Evolutionary conservation across 2,329 filamentous ascomycete species (phyloP).

Genomic region (Aphanoascus verrucosus): DNA sequence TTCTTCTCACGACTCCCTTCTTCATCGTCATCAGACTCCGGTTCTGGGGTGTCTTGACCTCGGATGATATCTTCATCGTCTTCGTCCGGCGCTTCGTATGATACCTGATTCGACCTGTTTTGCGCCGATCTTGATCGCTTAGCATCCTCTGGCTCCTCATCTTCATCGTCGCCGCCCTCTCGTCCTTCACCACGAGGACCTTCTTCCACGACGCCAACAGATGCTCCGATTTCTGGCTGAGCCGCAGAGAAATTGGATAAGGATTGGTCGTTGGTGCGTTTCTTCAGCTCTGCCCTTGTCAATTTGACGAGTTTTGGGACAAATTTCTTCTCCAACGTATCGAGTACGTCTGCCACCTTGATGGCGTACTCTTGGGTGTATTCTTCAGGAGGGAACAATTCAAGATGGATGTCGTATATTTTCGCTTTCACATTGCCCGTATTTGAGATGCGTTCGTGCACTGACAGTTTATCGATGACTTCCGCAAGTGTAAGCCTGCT

Average conservation of each 20-base stretch:
- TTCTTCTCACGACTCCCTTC: conserved; percentile 18
- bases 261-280: conserved; percentile 54
- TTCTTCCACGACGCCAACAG: conserved; percentile 47
- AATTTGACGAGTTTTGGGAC: conserved; percentile 59
- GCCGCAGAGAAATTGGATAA: conserved; percentile 52
- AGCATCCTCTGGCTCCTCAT: conserved; percentile 65
- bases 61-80: conserved; percentile 74
- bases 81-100: conserved; percentile 86
- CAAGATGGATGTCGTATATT: conserved; percentile 69
- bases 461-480: conserved; percentile 67
- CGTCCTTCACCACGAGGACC: conserved; percentile 41
- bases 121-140: conserved; percentile 50
- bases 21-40: conserved; percentile 45
- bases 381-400: conserved; percentile 74
- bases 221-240: conserved; percentile 63
- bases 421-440: conserved; percentile 61
- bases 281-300: conserved; percentile 66
- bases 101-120: conserved; percentile 70
- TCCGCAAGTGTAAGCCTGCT: conserved; percentile 74
- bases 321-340: conserved; percentile 70
- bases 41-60: conserved; percentile 48
- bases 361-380: conserved; percentile 83
- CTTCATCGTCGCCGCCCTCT: conserved; percentile 50
- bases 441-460: conserved; percentile 68
- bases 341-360: conserved; percentile 61